A percentile compares a stretch with the other conserved stretches of the same genome.
These are phyloP conservation scores for Podila minutissima DNA, from an alignment of 192 early-diverging fungal species.

Conservation along the genomic window DNA sequence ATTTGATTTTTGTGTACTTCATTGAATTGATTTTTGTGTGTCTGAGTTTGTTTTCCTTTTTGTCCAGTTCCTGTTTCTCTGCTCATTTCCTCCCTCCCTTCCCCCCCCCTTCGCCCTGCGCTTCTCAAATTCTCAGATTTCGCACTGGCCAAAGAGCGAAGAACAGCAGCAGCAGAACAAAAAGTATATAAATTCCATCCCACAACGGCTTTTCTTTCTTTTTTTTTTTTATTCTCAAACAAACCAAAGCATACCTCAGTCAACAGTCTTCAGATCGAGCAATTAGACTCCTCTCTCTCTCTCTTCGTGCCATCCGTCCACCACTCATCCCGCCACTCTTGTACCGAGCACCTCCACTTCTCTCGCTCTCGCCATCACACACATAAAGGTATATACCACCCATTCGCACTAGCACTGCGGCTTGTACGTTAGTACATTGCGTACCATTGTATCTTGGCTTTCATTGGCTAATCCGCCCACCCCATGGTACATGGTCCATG, in stretches of 20 bases:
- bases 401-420: too few relatives aligned
- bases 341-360: too few relatives aligned
- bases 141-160: neutral
- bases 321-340: neutral
- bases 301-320: neutral
- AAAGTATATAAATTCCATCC: neutral
- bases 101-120: too few relatives aligned
- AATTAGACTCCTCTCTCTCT: constrained; percentile 1
- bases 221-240: neutral
- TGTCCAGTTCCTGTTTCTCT: neutral
- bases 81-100: neutral
- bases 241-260: neutral
- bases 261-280: neutral
- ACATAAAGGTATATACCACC: too few relatives aligned
- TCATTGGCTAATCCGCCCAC: too few relatives aligned
- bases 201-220: constrained; percentile 6
- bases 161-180: neutral
- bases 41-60: neutral
- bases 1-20: too few relatives aligned
- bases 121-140: too few relatives aligned
- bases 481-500: too few relatives aligned
- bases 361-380: too few relatives aligned
- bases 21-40: neutral
- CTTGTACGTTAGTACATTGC: too few relatives aligned
- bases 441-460: too few relatives aligned